Evolutionary conservation across 2,329 filamentous ascomycete genomes (phyloP).

Genomic region (Aspergillus aculeatus): DNA sequence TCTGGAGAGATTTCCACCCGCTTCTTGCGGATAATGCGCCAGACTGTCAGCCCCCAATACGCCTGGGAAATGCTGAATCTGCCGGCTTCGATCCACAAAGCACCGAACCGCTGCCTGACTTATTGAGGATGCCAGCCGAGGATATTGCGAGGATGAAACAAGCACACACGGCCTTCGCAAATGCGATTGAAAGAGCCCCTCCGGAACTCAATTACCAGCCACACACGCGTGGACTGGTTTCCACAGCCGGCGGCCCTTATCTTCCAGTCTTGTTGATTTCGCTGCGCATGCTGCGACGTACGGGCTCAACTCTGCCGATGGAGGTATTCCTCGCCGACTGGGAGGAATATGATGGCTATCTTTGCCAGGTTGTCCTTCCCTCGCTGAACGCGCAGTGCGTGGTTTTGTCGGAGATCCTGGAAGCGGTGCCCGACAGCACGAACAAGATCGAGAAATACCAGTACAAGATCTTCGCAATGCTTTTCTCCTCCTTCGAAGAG

Average conservation of each 20-base stretch:
- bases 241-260: conserved; percentile 26
- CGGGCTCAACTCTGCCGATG: conserved; percentile 19
- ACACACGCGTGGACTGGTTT: conserved; percentile 42
- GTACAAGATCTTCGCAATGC: conserved; percentile 55
- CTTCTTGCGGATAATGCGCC: conserved; percentile 26
- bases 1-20: conserved; percentile 32
- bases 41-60: conserved; percentile 21
- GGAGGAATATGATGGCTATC: conserved; percentile 33
- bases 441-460: conserved; percentile 46
- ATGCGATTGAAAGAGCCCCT: conserved; percentile 18
- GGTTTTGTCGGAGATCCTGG: conserved; percentile 37
- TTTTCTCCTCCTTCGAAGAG: conserved; percentile 57
- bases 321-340: conserved; percentile 21
- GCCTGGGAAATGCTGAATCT: conserved; percentile 19
- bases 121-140: conserved; percentile 23
- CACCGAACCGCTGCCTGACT: conserved; percentile 26
- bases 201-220: conserved; percentile 28
- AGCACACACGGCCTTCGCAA: conserved; percentile 30
- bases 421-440: not conserved
- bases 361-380: conserved; percentile 39
- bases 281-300: conserved; percentile 22
- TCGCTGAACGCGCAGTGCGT: conserved; percentile 37
- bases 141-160: conserved; percentile 29
- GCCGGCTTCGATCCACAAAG: conserved; percentile 24
- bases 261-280: conserved; percentile 22